These are phyloP conservation scores for Zygotorulaspora sp. DNA, from an alignment of 805 yeast genomes.

Conservation along the genomic window DNA sequence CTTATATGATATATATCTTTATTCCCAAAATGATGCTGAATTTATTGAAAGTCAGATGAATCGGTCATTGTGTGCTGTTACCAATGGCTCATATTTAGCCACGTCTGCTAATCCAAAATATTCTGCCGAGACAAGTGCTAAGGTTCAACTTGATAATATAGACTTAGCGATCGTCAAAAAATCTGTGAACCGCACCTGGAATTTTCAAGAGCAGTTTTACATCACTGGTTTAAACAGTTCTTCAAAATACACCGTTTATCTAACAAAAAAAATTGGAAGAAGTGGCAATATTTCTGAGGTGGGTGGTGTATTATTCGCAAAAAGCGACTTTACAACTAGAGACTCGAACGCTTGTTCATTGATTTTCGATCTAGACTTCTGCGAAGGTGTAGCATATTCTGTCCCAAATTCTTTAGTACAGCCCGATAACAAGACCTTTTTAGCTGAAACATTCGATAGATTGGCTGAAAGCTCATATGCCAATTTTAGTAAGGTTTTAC, in stretches of 20 bases:
- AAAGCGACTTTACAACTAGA: slow-evolving; percentile 54
- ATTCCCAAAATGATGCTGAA: slow-evolving; percentile 38
- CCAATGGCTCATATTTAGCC: slow-evolving; percentile 43
- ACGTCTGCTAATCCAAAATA: slow-evolving; percentile 25
- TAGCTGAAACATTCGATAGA: slow-evolving; percentile 55
- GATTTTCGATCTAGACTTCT: slow-evolving; percentile 69
- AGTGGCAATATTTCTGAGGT: slow-evolving; percentile 30
- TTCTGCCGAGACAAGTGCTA: slow-evolving; percentile 2
- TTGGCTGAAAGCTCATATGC: slow-evolving; percentile 51
- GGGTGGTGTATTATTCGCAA: slow-evolving; percentile 64
- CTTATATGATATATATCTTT: slow-evolving; percentile 43
- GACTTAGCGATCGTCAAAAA: slow-evolving; percentile 25
- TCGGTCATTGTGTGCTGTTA: slow-evolving; percentile 68
- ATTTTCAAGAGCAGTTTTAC: slow-evolving; percentile 56
- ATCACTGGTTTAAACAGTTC: slow-evolving; percentile 57
- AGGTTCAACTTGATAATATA: slow-evolving; percentile 12
- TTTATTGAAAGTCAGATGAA: slow-evolving; percentile 39
- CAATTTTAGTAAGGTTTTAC: slow-evolving; percentile 72
- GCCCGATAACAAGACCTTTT: slow-evolving; percentile 32
- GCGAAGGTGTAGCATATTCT: slow-evolving; percentile 78
- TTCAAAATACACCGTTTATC: slow-evolving; percentile 58
- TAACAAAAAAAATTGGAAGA: slow-evolving; percentile 45
- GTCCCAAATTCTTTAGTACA: slow-evolving; percentile 56
- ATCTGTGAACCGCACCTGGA: slow-evolving; percentile 45
- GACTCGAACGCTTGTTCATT: slow-evolving; percentile 59